Evolutionary conservation across 495 filamentous ascomycete genomes (phyloP).

Genomic region (Usnea hakonensis): DNA sequence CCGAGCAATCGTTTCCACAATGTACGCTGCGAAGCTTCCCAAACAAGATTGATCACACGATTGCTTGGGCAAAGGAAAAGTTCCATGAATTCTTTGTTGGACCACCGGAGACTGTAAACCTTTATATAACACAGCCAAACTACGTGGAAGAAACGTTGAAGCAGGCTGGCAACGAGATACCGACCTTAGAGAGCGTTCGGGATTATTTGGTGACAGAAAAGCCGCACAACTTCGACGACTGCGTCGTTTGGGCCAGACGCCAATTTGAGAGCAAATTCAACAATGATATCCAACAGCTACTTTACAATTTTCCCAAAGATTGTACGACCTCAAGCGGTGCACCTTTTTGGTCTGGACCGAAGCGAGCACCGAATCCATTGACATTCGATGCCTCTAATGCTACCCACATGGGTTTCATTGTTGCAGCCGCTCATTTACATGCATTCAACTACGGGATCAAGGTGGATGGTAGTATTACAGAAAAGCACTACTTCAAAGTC

Average conservation of each 20-base stretch:
- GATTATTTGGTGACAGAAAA: constrained; percentile 91
- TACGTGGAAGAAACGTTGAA: constrained; percentile 86
- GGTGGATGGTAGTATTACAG: constrained; percentile 56
- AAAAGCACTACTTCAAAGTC: constrained; percentile 63
- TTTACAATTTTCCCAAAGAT: constrained; percentile 97
- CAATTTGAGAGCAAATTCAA: constrained; percentile 97
- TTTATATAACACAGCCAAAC: constrained; percentile 85
- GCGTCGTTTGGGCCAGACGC: constrained; percentile 84
- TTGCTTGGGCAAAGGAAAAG: constrained; percentile 92
- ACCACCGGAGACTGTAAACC: constrained; percentile 88
- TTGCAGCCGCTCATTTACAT: constrained; percentile 85
- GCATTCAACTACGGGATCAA: constrained; percentile 98
- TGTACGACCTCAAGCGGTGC: constrained; percentile 78
- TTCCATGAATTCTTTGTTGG: constrained; percentile 93
- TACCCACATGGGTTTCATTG: constrained; percentile 78
- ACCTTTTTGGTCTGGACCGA: constrained; percentile 97
- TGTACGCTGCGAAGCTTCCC: constrained; percentile 97
- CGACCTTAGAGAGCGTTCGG: constrained; percentile 81
- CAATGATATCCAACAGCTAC: constrained; percentile 90
- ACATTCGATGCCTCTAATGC: constrained; percentile 78
- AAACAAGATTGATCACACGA: constrained; percentile 98
- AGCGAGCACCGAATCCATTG: constrained; percentile 88
- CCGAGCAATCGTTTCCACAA: constrained; percentile 98
- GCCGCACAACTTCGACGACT: constrained; percentile 89
- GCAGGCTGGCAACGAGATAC: constrained; percentile 93